Percentiles rank a stretch among this genome's conserved stretches.
Conservation (phyloP, 2,329 filamentous ascomycete genomes). For the Epichloe festucae region DNA sequence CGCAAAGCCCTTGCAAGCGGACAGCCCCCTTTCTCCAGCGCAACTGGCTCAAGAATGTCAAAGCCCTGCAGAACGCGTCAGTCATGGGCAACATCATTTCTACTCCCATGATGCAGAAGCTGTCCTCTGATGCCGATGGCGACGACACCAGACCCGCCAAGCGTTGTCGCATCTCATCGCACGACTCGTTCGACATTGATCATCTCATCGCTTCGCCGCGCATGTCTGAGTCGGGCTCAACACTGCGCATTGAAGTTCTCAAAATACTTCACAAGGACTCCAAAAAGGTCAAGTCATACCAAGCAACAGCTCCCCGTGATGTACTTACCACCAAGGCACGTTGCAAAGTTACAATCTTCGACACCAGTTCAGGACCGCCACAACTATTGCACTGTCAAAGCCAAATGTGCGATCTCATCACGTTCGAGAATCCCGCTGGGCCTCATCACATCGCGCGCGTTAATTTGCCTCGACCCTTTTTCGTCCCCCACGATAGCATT, state of each 20-base stretch:
- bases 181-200: slow-evolving; percentile 20
- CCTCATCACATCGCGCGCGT: slow-evolving; percentile 34
- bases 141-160: slow-evolving; percentile 30
- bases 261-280: slow-evolving; percentile 38
- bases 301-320: slow-evolving; percentile 16
- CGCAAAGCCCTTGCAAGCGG: slow-evolving; percentile 32
- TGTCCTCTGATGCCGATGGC: slow-evolving; percentile 21
- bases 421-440: slow-evolving; percentile 34
- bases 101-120: slow-evolving; percentile 21
- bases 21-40: slow-evolving; percentile 41
- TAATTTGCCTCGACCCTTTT: slow-evolving; percentile 35
- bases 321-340: slow-evolving; percentile 21
- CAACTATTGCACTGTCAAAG: slow-evolving; percentile 39
- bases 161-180: slow-evolving; percentile 34
- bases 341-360: slow-evolving; percentile 25
- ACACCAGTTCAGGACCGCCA: slow-evolving; percentile 21
- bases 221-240: slow-evolving; percentile 22
- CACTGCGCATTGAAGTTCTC: slow-evolving; percentile 39
- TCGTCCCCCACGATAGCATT: slow-evolving; percentile 36
- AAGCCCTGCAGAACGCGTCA: slow-evolving; percentile 25
- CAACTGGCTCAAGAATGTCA: slow-evolving; percentile 37
- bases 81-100: slow-evolving; percentile 32
- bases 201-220: slow-evolving; percentile 19
- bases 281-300: slow-evolving; percentile 20
- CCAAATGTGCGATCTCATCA: slow-evolving; percentile 38